These are phyloP conservation scores for Fusarium floridanum DNA, from an alignment of 2,329 filamentous ascomycete genomes.

Conservation along the genomic window DNA sequence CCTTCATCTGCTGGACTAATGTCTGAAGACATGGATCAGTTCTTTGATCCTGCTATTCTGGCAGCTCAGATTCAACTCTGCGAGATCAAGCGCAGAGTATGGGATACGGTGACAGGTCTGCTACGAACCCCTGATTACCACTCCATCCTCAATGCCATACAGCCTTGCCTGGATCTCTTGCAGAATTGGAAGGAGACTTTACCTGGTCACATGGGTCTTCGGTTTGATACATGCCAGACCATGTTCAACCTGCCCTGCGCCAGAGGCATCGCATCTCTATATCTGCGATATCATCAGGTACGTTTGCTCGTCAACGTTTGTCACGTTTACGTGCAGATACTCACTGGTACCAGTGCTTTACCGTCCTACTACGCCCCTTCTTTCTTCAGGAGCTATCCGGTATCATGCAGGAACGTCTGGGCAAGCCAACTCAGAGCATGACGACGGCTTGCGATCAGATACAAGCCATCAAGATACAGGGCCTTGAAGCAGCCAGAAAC, in stretches of 20 bases:
- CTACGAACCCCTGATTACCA: conserved; percentile 2
- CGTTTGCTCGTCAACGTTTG: not conserved
- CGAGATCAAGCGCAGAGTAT: conserved; percentile 19
- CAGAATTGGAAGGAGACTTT: conserved; percentile 9
- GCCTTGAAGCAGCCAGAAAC: conserved; percentile 12
- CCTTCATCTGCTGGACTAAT: conserved; percentile 1
- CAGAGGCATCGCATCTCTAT: conserved; percentile 17
- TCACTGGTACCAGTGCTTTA: conserved; percentile 5
- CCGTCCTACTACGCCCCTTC: conserved; percentile 7
- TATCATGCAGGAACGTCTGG: conserved; percentile 6
- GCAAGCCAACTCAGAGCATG: not conserved
- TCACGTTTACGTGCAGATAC: not conserved
- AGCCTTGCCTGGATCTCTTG: conserved; percentile 6
- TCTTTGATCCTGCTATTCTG: conserved; percentile 14
- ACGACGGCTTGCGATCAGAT: not conserved
- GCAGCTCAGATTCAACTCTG: conserved; percentile 9
- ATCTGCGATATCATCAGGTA: conserved; percentile 21
- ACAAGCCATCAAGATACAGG: conserved; percentile 9
- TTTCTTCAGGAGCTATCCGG: conserved; percentile 17
- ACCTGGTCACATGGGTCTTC: conserved; percentile 3
- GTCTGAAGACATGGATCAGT: conserved; percentile 6
- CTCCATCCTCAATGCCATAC: not conserved
- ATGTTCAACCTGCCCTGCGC: conserved; percentile 12
- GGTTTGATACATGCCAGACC: conserved; percentile 2
- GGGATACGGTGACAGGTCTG: not conserved